phyloP scores from a whole-genome alignment of 768 basidiomycete genomes.

The Mycena chlorophos region DNA sequence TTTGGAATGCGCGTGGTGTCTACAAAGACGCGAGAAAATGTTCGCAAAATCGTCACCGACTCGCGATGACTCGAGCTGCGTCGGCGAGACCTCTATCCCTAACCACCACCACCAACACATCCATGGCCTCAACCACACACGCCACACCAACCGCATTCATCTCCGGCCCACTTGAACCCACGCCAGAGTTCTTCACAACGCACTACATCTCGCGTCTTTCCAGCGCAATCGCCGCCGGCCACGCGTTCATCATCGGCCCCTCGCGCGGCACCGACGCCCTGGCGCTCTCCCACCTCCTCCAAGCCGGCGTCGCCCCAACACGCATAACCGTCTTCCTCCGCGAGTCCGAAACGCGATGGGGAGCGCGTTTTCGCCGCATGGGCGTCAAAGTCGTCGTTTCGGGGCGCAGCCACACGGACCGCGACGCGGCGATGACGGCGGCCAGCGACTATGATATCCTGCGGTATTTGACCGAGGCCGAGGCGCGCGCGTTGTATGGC shows the following conservation, averaged over 20 bases:
- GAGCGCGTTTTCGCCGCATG: constrained; percentile 17
- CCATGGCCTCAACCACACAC: too few relatives aligned
- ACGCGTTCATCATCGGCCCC: constrained; percentile 26
- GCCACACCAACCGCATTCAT: constrained; percentile 14
- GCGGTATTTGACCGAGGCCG: constrained; percentile 29
- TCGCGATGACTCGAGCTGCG: too few relatives aligned
- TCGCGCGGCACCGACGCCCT: constrained; percentile 25
- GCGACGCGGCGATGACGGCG: constrained; percentile 31
- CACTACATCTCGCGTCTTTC: constrained; percentile 22
- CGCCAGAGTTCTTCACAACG: constrained; percentile 18
- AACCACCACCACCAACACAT: too few relatives aligned
- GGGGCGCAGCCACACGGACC: constrained; percentile 24
- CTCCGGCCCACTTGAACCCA: constrained; percentile 14
- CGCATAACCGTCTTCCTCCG: constrained; percentile 26
- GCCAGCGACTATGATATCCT: constrained; percentile 34
- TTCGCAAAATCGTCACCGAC: too few relatives aligned
- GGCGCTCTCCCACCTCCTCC: constrained; percentile 21
- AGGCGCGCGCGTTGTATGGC: constrained; percentile 26
- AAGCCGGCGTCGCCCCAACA: constrained; percentile 11
- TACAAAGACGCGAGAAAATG: too few relatives aligned
- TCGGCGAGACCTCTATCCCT: too few relatives aligned
- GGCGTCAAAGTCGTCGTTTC: constrained; percentile 22
- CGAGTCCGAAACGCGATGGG: constrained; percentile 16
- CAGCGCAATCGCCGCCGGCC: constrained; percentile 22
- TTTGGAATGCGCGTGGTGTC: too few relatives aligned